A percentile compares a stretch with the other conserved stretches of the same genome.
phyloP scores from a whole-genome alignment of 208 protist genomes.

The Leishmania lainsoni region DNA sequence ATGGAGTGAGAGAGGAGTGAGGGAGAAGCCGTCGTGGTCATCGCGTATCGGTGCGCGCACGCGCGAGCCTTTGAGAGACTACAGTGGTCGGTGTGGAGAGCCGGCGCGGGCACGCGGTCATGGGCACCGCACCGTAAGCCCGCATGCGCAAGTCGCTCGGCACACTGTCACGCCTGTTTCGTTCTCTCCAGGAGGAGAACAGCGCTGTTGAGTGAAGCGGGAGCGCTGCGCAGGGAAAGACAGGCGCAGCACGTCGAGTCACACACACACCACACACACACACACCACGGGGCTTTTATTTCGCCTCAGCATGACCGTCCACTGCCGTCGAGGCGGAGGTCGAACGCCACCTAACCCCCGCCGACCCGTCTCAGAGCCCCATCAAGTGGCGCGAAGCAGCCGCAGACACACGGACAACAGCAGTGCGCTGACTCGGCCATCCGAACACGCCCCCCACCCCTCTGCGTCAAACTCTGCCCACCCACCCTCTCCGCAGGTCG shows the following conservation, averaged over 20 bases:
- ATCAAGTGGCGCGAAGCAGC: no score
- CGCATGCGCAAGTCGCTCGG: background rate
- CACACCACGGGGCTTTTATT: no score
- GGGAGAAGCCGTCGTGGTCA: background rate
- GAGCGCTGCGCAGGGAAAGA: no score
- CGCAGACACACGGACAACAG: no score
- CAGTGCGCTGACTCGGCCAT: no score
- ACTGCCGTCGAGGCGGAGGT: no score
- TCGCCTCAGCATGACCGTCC: no score
- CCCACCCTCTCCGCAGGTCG: background rate
- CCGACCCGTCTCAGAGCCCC: no score
- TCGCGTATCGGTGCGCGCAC: background rate
- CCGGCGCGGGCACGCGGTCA: no score
- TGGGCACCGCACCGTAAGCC: background rate
- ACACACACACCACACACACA: no score
- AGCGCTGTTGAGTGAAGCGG: background rate
- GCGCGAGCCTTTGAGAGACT: background rate
- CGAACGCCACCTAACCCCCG: no score
- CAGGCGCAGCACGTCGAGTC: background rate
- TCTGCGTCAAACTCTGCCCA: background rate
- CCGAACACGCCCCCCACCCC: no score
- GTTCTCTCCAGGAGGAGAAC: background rate
- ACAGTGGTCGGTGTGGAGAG: background rate
- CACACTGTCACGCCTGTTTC: background rate
- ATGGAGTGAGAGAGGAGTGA: background rate